Conservation (phyloP, 1,284 basidiomycete genomes). For the Xerocomus alliaceus region DNA sequence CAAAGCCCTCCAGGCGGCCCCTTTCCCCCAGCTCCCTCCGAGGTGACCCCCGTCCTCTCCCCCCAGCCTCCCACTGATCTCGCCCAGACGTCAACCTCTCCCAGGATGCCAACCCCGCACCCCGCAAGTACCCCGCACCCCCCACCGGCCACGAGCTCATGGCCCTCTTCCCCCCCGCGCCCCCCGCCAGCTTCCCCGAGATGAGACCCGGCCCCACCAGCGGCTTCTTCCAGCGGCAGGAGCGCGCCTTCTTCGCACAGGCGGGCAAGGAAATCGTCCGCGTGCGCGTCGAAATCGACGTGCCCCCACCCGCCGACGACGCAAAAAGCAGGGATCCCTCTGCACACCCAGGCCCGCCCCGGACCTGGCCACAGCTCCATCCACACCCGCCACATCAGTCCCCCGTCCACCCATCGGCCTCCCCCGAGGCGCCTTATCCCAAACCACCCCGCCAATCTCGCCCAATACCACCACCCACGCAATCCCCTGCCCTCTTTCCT, state of each 20-base stretch:
- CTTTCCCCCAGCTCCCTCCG: conserved; percentile 61
- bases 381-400: conserved; percentile 37
- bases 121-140: conserved; percentile 69
- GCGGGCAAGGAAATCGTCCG: conserved; percentile 76
- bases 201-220: conserved; percentile 66
- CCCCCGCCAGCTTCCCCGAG: conserved; percentile 59
- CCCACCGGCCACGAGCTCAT: conserved; percentile 81
- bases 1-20: conserved; percentile 36
- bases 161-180: conserved; percentile 75
- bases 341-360: conserved; percentile 23
- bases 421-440: conserved; percentile 20
- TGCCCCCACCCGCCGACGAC: conserved; percentile 30
- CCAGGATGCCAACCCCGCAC: conserved; percentile 51
- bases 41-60: conserved; percentile 45
- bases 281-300: conserved; percentile 69
- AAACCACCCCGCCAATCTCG: conserved; percentile 36
- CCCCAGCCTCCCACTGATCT: conserved; percentile 1
- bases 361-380: conserved; percentile 37
- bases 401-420: conserved; percentile 28
- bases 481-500: conserved; percentile 38
- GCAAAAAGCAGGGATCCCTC: conserved; percentile 31
- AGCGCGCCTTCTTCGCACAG: conserved; percentile 77
- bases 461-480: conserved; percentile 31
- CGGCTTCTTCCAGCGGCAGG: conserved; percentile 72
- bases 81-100: conserved; percentile 64